phyloP scores from a whole-genome alignment of 345 rosid species.

The Camelina laxa region DNA sequence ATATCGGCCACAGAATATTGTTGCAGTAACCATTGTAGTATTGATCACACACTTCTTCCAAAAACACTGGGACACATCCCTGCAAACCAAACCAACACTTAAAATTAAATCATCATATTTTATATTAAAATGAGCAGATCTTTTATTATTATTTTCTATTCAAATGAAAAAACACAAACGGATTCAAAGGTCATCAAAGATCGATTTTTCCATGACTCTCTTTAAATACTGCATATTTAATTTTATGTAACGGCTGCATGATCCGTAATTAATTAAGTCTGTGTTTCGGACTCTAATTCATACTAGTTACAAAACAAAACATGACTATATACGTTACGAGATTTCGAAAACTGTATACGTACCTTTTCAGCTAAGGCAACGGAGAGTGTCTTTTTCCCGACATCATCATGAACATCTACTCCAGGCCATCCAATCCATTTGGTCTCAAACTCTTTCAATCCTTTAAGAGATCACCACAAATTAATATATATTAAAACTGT shows the following conservation, averaged over 20 bases:
- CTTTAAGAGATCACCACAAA: slow-evolving; percentile 47
- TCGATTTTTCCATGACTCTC: not conserved
- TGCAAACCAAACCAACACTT: slow-evolving; percentile 37
- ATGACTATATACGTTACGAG: not conserved
- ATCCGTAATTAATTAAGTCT: not conserved
- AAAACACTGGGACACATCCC: slow-evolving; percentile 97
- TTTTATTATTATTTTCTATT: not conserved
- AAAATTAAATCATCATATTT: not conserved
- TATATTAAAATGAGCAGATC: not conserved
- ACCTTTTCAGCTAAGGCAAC: slow-evolving; percentile 91
- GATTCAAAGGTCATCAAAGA: not conserved
- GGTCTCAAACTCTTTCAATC: slow-evolving; percentile 94
- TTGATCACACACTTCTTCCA: slow-evolving; percentile 96
- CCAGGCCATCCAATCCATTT: slow-evolving; percentile 99
- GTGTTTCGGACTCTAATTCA: not conserved
- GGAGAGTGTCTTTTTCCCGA: slow-evolving; percentile 85
- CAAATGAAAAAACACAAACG: not conserved
- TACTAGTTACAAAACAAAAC: not conserved
- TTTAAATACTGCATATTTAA: too few species aligned
- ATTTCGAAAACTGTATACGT: slow-evolving; percentile 9
- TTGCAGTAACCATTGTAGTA: slow-evolving; percentile 98
- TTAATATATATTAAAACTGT: slow-evolving; percentile 14
- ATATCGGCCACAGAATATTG: slow-evolving; percentile 97
- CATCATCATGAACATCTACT: slow-evolving; percentile 88
- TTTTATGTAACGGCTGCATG: slow-evolving; percentile 4